Base-by-base conservation (phyloP, 2,329 filamentous ascomycete species). In the Keithomyces neogunnii region DNA sequence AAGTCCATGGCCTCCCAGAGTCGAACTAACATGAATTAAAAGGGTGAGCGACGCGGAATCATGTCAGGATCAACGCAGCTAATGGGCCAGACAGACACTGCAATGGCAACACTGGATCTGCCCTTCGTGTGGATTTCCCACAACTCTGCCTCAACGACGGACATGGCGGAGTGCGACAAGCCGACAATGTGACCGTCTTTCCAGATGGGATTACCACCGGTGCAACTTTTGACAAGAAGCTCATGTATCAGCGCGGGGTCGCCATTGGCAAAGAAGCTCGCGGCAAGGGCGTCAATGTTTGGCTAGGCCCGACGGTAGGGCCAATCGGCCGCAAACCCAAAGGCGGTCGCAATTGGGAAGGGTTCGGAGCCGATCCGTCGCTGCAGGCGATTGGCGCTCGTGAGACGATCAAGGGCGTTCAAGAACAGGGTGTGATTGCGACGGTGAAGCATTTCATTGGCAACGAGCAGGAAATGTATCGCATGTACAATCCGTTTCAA, bases 171-270 rank as follows among this genome's bases (percentile, higher is more conserved):
- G 73, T 93, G 11, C 80, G 86, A 31, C 80, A 80, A n/a, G 81
- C 85, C 1, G 86, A 90, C 56, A 82, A 88, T 54, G 81, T 84
- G 49, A 90, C 86, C 0, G 86, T 82, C 0, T 93, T 92, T 59
- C 88, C 88, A 0, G 78, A 86, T 7, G 88, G 87, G n/a, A 87
- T 92, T 58, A 89, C 85, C 0, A 79, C 78, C 1, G 87, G 85
- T 19, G 85, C 86, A 2, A 89, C 87, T 0, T 90, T 82, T 63
- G 84, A 86, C 67, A 90, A 89, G 69, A 72, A 78, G 13, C 70
- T 89, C 47, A 84, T 89, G 67, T 84, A 85, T 56, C 73, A 78
- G 48, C 78, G 86, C 31, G 86, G 80, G 2, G 77, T 81, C 11
- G 86, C 82, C 2, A 69, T 90, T 5, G 86, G 86, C 28, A 71